phyloP scores from a whole-genome alignment of 2,329 filamentous ascomycete genomes.

The Fusarium humuli region DNA sequence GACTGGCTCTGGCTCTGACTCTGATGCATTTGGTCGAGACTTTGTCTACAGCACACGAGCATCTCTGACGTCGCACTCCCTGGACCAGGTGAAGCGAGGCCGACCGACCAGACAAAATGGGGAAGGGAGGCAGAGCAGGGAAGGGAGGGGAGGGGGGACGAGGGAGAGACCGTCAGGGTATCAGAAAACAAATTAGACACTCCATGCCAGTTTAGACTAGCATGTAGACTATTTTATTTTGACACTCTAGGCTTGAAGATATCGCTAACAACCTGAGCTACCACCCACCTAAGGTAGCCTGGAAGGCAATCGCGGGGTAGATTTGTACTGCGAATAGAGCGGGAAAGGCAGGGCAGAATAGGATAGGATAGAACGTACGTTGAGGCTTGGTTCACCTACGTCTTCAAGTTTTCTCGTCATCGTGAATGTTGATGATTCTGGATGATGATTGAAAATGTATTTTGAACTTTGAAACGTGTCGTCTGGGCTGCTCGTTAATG shows the following conservation, averaged over 20 bases:
- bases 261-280: neutral
- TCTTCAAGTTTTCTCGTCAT: neutral
- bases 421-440: neutral
- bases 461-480: neutral
- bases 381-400: neutral
- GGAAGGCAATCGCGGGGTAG: neutral
- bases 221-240: neutral
- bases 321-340: neutral
- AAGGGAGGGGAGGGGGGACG: neutral
- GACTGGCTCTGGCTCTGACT: conserved; percentile 20
- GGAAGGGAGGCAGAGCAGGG: neutral
- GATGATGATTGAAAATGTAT: neutral
- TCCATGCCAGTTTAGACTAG: neutral
- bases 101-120: neutral
- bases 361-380: neutral
- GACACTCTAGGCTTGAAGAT: neutral
- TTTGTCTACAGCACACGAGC: conserved; percentile 47
- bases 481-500: conserved; percentile 11
- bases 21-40: conserved; percentile 52
- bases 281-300: neutral
- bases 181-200: neutral
- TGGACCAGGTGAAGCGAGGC: conserved; percentile 9
- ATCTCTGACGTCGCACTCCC: conserved; percentile 51
- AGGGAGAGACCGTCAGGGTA: neutral
- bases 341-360: neutral